A percentile compares a stretch with the other conserved stretches of the same genome.
Evolutionary conservation across 2,329 filamentous ascomycete species (phyloP).

Genomic region (Arachnomyces sp.): DNA sequence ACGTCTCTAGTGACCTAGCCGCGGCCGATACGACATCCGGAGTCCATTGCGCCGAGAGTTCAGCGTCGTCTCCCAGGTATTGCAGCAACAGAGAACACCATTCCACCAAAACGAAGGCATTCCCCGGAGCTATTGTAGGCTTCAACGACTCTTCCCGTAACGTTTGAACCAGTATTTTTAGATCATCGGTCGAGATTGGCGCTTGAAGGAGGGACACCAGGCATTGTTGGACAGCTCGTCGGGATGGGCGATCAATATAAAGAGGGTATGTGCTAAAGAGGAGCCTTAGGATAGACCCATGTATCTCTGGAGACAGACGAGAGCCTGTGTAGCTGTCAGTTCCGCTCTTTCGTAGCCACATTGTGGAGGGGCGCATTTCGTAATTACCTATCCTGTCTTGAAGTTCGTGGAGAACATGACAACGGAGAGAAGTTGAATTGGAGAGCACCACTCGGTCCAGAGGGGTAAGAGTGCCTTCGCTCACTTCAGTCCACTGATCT

Average conservation of each 20-base stretch:
- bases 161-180: conserved; percentile 54
- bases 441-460: conserved; percentile 33
- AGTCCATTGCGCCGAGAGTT: conserved; percentile 51
- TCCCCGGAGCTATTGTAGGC: conserved; percentile 64
- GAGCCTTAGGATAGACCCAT: conserved; percentile 52
- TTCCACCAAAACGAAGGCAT: conserved; percentile 80
- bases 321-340: conserved; percentile 21
- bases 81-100: conserved; percentile 80
- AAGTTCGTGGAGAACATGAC: conserved; percentile 35
- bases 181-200: conserved; percentile 39
- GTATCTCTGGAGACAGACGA: conserved; percentile 24
- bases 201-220: conserved; percentile 59
- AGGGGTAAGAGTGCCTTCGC: conserved; percentile 32
- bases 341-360: background rate
- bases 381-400: conserved; percentile 39
- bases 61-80: conserved; percentile 53
- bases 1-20: conserved; percentile 69
- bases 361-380: conserved; percentile 6
- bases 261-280: conserved; percentile 82
- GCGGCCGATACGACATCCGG: conserved; percentile 58
- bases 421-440: conserved; percentile 34
- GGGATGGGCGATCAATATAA: conserved; percentile 77
- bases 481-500: conserved; percentile 38
- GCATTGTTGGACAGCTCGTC: conserved; percentile 74
- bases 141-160: conserved; percentile 69